phyloP scores from a whole-genome alignment of 2,329 filamentous ascomycete genomes.

The Arachnomyces sp. region DNA sequence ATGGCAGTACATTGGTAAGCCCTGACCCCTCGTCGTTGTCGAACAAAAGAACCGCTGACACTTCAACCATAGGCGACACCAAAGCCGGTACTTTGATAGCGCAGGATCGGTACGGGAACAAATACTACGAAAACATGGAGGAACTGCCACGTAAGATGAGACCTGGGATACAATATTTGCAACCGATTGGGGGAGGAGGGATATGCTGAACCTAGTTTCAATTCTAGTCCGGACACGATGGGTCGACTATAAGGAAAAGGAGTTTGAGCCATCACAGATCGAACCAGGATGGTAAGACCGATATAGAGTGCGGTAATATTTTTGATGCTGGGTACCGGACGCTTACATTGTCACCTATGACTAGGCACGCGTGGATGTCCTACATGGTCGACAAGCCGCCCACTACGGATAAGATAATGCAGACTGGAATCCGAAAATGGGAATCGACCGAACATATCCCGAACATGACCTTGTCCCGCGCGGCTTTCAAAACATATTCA shows the following conservation, averaged over 20 bases:
- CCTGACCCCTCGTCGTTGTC: slow-evolving; percentile 5
- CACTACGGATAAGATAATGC: slow-evolving; percentile 63
- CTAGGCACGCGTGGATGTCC: slow-evolving; percentile 89
- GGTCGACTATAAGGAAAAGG: slow-evolving; percentile 90
- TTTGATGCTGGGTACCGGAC: neutral
- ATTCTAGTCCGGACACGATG: slow-evolving; percentile 79
- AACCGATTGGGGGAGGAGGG: slow-evolving; percentile 10
- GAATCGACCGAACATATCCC: slow-evolving; percentile 66
- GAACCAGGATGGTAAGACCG: slow-evolving; percentile 76
- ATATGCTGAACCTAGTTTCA: slow-evolving; percentile 10
- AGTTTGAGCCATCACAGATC: slow-evolving; percentile 59
- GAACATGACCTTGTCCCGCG: slow-evolving; percentile 67
- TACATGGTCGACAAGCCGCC: slow-evolving; percentile 88
- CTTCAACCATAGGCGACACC: slow-evolving; percentile 67
- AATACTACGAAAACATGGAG: slow-evolving; percentile 91
- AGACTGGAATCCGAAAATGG: slow-evolving; percentile 62
- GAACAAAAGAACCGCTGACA: slow-evolving; percentile 14
- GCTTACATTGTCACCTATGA: neutral
- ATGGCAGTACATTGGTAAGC: slow-evolving; percentile 38
- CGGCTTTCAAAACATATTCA: slow-evolving; percentile 85
- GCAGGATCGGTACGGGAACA: slow-evolving; percentile 88
- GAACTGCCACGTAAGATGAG: slow-evolving; percentile 71
- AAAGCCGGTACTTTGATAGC: slow-evolving; percentile 84
- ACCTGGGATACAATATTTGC: slow-evolving; percentile 8
- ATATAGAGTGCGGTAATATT: neutral